Percentiles rank a stretch among this genome's conserved stretches.
Evolutionary conservation across 2,329 filamentous ascomycete species (phyloP).

Genomic region (Neocatenulostroma microsporum): DNA sequence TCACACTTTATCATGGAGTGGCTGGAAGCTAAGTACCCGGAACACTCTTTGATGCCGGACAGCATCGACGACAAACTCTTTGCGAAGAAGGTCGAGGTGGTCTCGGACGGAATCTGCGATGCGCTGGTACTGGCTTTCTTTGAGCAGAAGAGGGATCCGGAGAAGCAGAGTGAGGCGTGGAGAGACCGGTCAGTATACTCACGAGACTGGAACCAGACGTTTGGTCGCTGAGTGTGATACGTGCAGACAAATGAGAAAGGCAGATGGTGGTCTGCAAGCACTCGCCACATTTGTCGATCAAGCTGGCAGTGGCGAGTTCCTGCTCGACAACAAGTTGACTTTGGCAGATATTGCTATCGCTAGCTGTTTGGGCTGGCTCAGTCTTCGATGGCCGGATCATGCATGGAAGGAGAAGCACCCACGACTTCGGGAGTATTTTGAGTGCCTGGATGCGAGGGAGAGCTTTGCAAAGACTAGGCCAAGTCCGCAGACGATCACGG

Average conservation of each 20-base stretch:
- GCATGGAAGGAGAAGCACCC: conserved; percentile 30
- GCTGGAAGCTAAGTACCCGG: conserved; percentile 29
- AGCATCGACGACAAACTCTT: conserved; percentile 24
- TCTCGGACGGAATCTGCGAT: conserved; percentile 32
- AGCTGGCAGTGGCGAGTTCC: conserved; percentile 17
- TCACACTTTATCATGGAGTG: conserved; percentile 33
- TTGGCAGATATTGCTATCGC: conserved; percentile 31
- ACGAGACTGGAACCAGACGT: not conserved
- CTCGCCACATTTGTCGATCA: conserved; percentile 26
- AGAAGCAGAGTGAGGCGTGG: conserved; percentile 28
- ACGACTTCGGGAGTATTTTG: conserved; percentile 39
- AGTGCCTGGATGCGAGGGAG: conserved; percentile 36
- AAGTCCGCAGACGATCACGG: conserved; percentile 27
- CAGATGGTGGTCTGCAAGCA: conserved; percentile 29
- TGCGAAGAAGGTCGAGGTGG: conserved; percentile 30
- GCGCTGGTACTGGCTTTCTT: conserved; percentile 33
- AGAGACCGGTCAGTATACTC: conserved; percentile 13
- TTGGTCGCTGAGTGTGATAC: not conserved
- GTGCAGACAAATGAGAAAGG: conserved; percentile 29
- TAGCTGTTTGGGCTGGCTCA: conserved; percentile 29
- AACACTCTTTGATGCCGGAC: conserved; percentile 21
- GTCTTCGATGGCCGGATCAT: conserved; percentile 27
- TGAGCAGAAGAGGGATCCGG: conserved; percentile 25
- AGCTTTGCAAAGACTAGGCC: conserved; percentile 31
- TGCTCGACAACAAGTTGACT: conserved; percentile 27